Percentiles rank a stretch among this genome's conserved stretches.
Conservation (phyloP, 768 basidiomycete genomes). For the Leccinum longicurvipes region DNA sequence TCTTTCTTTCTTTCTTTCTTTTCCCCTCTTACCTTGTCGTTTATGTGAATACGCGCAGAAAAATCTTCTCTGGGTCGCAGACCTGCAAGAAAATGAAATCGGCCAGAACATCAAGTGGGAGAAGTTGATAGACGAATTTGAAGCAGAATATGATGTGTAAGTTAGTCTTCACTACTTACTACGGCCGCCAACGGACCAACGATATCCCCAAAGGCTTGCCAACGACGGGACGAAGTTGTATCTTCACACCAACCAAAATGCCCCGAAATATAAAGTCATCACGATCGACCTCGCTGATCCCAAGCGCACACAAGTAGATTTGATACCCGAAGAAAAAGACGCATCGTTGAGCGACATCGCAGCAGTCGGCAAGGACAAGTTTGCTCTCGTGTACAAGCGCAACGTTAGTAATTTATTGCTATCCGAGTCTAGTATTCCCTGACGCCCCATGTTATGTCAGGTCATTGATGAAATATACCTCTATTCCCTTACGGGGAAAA, state of each 20-base stretch:
- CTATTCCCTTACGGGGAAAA: constrained; percentile 53
- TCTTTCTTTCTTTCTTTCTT: neutral
- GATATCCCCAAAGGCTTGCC: constrained; percentile 44
- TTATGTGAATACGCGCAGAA: constrained; percentile 41
- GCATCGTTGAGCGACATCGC: constrained; percentile 54
- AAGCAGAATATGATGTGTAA: constrained; percentile 63
- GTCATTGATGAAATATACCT: constrained; percentile 81
- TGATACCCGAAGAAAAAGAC: constrained; percentile 67
- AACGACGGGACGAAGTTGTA: constrained; percentile 64
- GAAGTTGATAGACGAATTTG: constrained; percentile 67
- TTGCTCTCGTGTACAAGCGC: constrained; percentile 64
- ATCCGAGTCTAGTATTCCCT: neutral
- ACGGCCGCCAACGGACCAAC: constrained; percentile 1
- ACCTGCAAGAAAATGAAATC: constrained; percentile 57
- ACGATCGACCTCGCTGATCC: constrained; percentile 57
- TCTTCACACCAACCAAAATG: constrained; percentile 61
- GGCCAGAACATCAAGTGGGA: constrained; percentile 67
- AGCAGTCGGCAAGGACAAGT: constrained; percentile 50
- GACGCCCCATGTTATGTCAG: constrained; percentile 24
- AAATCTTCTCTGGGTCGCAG: constrained; percentile 72
- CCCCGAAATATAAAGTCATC: constrained; percentile 64
- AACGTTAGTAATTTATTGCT: constrained; percentile 47
- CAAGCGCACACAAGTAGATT: constrained; percentile 46
- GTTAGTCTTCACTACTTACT: constrained; percentile 20
- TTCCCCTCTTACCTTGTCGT: neutral